Percentiles rank a stretch among this genome's conserved stretches.
Conservation (phyloP, 2,329 filamentous ascomycete species). For the Alternaria dauci region DNA sequence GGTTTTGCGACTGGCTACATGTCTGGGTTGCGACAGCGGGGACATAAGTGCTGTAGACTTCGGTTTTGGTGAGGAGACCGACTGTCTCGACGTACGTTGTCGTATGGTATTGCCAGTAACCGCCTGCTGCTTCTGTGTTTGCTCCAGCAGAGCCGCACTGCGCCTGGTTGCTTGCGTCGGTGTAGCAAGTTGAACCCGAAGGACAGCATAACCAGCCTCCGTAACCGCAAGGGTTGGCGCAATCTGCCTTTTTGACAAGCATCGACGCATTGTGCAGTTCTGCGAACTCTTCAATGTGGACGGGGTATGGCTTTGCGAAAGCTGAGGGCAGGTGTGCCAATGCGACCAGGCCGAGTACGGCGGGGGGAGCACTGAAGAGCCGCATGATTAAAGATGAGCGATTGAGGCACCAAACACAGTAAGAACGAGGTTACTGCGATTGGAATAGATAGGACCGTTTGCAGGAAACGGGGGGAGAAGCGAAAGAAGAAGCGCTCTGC, state of each 20-base stretch:
- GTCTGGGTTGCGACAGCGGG: slow-evolving; percentile 33
- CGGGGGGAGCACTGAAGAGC: slow-evolving; percentile 72
- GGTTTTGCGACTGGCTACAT: slow-evolving; percentile 63
- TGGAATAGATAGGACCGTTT: slow-evolving; percentile 13
- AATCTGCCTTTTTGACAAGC: slow-evolving; percentile 32
- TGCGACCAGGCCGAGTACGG: slow-evolving; percentile 59
- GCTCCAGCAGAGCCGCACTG: slow-evolving; percentile 40
- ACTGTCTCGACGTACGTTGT: slow-evolving; percentile 64
- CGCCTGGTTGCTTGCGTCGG: slow-evolving; percentile 47
- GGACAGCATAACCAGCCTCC: slow-evolving; percentile 49
- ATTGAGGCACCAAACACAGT: slow-evolving; percentile 16
- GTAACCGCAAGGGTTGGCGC: slow-evolving; percentile 42
- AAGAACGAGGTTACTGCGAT: slow-evolving; percentile 11
- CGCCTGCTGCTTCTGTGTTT: slow-evolving; percentile 37
- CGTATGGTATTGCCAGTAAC: slow-evolving; percentile 66
- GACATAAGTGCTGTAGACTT: slow-evolving; percentile 58
- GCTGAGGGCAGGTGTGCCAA: slow-evolving; percentile 61
- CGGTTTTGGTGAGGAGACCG: slow-evolving; percentile 62
- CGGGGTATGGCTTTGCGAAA: slow-evolving; percentile 52
- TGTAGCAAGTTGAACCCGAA: slow-evolving; percentile 40
- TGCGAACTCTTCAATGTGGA: slow-evolving; percentile 37
- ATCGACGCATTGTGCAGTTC: slow-evolving; percentile 43
- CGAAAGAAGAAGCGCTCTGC: slow-evolving; percentile 6
- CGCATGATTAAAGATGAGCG: slow-evolving; percentile 33
- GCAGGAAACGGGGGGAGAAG: slow-evolving; percentile 14